phyloP scores from a whole-genome alignment of 73 alveolate species.

The Urostyla sp. region DNA sequence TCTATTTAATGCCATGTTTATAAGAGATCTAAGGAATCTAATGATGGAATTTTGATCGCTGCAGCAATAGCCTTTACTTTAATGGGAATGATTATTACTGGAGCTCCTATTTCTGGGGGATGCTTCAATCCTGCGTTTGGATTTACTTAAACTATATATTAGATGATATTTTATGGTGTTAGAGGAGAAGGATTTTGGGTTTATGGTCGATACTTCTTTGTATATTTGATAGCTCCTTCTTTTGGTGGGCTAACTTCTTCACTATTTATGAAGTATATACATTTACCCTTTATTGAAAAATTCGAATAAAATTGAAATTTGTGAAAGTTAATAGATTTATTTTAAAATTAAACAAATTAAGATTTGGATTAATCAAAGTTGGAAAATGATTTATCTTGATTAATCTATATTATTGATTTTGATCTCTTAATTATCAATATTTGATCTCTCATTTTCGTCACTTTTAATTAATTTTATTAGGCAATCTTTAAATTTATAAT shows the following conservation, averaged over 20 bases:
- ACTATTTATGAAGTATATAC: constrained; percentile 16
- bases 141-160: constrained; percentile 2
- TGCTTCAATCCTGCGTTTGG: constrained; percentile 42
- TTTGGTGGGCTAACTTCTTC: constrained; percentile 27
- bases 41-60: constrained; percentile 15
- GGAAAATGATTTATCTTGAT: background rate
- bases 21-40: constrained; percentile 1
- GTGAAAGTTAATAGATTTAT: no score
- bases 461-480: no score
- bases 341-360: constrained; percentile 12
- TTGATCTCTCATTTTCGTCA: no score
- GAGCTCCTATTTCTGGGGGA: constrained; percentile 35
- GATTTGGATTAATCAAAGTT: background rate
- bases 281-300: constrained; percentile 20
- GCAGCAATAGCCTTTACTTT: constrained; percentile 18
- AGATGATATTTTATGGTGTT: background rate
- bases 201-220: constrained; percentile 16
- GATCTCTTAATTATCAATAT: no score
- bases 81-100: background rate
- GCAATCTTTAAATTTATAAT: no score
- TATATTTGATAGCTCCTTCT: constrained; percentile 19
- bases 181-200: background rate
- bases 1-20: constrained; percentile 9
- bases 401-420: no score
- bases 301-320: no score